Percentiles rank a stretch among this genome's conserved stretches.
Evolutionary conservation across 2,329 filamentous ascomycete species (phyloP).

Genomic region (Allantophomopsis lycopodina): DNA sequence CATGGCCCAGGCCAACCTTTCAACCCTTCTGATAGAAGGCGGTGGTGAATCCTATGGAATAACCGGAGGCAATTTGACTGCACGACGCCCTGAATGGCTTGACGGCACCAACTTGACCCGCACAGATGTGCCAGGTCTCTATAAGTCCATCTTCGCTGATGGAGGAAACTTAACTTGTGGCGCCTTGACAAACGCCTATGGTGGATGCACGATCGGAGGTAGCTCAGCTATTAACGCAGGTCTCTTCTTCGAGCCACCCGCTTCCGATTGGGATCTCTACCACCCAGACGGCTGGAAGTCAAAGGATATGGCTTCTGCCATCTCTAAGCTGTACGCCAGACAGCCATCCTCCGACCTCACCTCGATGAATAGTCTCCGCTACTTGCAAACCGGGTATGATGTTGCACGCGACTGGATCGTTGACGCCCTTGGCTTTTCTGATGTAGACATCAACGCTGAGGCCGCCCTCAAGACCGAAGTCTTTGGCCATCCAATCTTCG

Average conservation of each 20-base stretch:
- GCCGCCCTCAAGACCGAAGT: constrained; percentile 30
- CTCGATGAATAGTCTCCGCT: constrained; percentile 28
- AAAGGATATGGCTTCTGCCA: constrained; percentile 30
- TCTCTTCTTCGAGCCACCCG: constrained; percentile 36
- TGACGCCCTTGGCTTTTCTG: constrained; percentile 27
- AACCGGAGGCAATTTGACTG: constrained; percentile 27
- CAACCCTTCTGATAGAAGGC: constrained; percentile 35
- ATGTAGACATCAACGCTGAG: constrained; percentile 30
- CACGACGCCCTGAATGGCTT: constrained; percentile 29
- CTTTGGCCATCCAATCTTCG: constrained; percentile 32
- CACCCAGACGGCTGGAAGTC: constrained; percentile 36
- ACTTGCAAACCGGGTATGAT: constrained; percentile 31
- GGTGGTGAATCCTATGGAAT: constrained; percentile 34
- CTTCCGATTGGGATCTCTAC: constrained; percentile 35
- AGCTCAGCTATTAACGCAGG: constrained; percentile 39
- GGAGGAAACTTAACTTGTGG: constrained; percentile 26
- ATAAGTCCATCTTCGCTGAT: constrained; percentile 31
- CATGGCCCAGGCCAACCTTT: constrained; percentile 34
- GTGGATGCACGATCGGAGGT: constrained; percentile 36
- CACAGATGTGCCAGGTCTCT: constrained; percentile 38
- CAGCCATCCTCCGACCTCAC: constrained; percentile 29
- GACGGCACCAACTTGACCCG: constrained; percentile 30
- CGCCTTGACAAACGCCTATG: constrained; percentile 25
- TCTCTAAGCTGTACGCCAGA: constrained; percentile 25
- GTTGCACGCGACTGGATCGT: constrained; percentile 35